Percentiles rank a stretch among this genome's conserved stretches.
These are phyloP conservation scores for Sutorius eximius DNA, from an alignment of 1,284 basidiomycete species.

Conservation along the genomic window DNA sequence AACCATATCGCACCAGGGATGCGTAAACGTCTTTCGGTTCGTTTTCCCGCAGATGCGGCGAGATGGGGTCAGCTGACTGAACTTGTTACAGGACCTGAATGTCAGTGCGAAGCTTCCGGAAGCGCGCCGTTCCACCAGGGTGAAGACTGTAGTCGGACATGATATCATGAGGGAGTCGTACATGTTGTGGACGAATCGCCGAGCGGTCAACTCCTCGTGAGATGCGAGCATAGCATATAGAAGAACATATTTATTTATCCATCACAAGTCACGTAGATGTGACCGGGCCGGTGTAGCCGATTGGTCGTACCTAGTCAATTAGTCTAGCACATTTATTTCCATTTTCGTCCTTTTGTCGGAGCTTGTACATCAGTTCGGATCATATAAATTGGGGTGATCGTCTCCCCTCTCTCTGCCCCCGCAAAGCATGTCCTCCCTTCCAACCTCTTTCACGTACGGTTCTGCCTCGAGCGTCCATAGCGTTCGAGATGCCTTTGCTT, in stretches of 20 bases:
- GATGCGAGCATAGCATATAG: slow-evolving; percentile 16
- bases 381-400: not conserved
- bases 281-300: not conserved
- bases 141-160: slow-evolving; percentile 53
- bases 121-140: slow-evolving; percentile 73
- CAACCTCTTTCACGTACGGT: slow-evolving; percentile 48
- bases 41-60: slow-evolving; percentile 30
- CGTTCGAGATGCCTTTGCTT: slow-evolving; percentile 51
- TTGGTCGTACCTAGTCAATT: slow-evolving; percentile 8
- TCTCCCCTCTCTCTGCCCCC: not conserved
- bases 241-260: slow-evolving; percentile 26
- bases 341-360: slow-evolving; percentile 10
- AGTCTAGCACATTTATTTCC: not conserved
- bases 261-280: slow-evolving; percentile 15
- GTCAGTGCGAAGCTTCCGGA: slow-evolving; percentile 68
- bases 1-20: slow-evolving; percentile 83
- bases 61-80: slow-evolving; percentile 7
- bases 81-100: slow-evolving; percentile 58
- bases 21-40: slow-evolving; percentile 67
- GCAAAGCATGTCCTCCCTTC: slow-evolving; percentile 41
- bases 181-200: slow-evolving; percentile 81
- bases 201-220: slow-evolving; percentile 47
- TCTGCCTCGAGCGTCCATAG: slow-evolving; percentile 53
- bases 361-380: slow-evolving; percentile 13
- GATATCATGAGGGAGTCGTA: slow-evolving; percentile 76